Percentiles rank a stretch among this genome's conserved stretches.
phyloP scores from a whole-genome alignment of 1,284 basidiomycete species.

The Boletus semigastroideus region DNA sequence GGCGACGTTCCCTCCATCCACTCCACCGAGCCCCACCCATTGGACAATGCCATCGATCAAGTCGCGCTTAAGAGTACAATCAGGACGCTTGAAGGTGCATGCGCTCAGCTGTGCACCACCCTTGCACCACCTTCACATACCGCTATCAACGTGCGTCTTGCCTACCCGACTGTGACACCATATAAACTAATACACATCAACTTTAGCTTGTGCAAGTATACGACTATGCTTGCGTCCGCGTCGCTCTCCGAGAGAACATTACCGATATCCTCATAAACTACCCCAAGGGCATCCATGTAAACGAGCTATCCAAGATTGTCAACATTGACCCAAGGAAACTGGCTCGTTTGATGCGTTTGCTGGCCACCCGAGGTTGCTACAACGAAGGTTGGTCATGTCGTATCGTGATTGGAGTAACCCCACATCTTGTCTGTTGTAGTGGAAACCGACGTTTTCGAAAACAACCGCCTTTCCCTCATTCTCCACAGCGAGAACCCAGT shows the following conservation, averaged over 20 bases:
- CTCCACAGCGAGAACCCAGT: constrained; percentile 30
- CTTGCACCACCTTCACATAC: constrained; percentile 31
- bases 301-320: constrained; percentile 27
- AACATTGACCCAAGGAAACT: constrained; percentile 33
- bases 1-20: constrained; percentile 24
- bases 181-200: neutral
- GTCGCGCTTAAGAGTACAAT: constrained; percentile 23
- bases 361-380: constrained; percentile 38
- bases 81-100: constrained; percentile 32
- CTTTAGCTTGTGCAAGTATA: constrained; percentile 25
- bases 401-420: neutral
- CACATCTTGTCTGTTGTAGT: constrained; percentile 13
- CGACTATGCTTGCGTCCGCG: constrained; percentile 32
- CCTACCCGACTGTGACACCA: too few species aligned
- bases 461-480: constrained; percentile 36
- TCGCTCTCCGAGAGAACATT: constrained; percentile 29
- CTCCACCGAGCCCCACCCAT: constrained; percentile 22
- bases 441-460: constrained; percentile 31
- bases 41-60: constrained; percentile 27
- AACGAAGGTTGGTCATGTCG: constrained; percentile 29
- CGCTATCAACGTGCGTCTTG: constrained; percentile 25
- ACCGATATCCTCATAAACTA: constrained; percentile 30
- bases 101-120: constrained; percentile 29
- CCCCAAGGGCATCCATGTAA: constrained; percentile 33
- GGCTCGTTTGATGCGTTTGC: constrained; percentile 33